Conservation (phyloP, 2,329 filamentous ascomycete species). For the Cladosporium sp. region DNA sequence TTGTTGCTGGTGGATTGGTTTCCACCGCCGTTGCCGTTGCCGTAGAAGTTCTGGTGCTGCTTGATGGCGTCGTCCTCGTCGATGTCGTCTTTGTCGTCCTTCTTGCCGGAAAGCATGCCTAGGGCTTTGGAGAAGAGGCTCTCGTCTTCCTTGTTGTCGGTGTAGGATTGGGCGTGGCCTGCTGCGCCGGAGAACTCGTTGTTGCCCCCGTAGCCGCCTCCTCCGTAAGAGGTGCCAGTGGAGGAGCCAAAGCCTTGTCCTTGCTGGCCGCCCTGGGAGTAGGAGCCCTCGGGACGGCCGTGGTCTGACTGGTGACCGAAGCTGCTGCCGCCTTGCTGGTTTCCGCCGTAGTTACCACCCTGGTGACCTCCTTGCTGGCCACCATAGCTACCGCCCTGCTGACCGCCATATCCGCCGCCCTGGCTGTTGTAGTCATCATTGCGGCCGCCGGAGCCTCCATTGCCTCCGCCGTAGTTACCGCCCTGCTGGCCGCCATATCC, state of each 20-base stretch:
- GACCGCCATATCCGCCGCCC: constrained; percentile 18
- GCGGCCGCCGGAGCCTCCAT: constrained; percentile 11
- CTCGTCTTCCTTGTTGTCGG: constrained; percentile 46
- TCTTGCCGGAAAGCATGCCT: constrained; percentile 50
- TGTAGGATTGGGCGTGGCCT: constrained; percentile 51
- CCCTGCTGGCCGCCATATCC: constrained; percentile 17
- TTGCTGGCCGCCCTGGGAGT: constrained; percentile 24
- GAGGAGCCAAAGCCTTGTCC: constrained; percentile 33
- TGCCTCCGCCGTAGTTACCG: constrained; percentile 16
- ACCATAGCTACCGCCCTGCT: constrained; percentile 21
- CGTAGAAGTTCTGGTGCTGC: constrained; percentile 73
- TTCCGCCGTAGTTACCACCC: too few relatives aligned
- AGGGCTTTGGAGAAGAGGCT: constrained; percentile 54
- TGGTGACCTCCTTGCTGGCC: too few relatives aligned
- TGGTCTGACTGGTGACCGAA: constrained; percentile 30
- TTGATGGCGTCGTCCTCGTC: constrained; percentile 64
- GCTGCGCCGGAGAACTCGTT: constrained; percentile 52
- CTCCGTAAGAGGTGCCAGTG: constrained; percentile 40
- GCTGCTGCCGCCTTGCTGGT: too few relatives aligned
- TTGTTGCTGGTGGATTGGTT: constrained; percentile 44
- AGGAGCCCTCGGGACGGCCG: constrained; percentile 24
- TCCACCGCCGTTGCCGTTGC: constrained; percentile 36
- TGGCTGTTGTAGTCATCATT: too few relatives aligned
- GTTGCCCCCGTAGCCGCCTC: constrained; percentile 34
- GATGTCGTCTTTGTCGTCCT: constrained; percentile 50